Evolutionary conservation across 1,139 yeast genomes (phyloP).

Genomic region (Pneumocystis carinii): DNA sequence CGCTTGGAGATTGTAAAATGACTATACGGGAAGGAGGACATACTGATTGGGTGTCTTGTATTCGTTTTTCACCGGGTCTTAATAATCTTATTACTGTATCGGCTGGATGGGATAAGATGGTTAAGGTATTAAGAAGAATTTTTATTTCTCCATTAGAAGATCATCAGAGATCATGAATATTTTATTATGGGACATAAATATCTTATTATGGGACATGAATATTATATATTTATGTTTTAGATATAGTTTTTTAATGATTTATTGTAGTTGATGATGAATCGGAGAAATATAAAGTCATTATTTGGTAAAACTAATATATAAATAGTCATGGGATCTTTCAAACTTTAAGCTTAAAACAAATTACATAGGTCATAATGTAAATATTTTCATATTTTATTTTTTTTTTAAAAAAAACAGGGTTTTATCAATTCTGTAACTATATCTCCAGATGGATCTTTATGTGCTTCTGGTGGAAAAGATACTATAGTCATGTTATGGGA

Average conservation of each 20-base stretch:
- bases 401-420: slow-evolving; percentile 29
- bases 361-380: slow-evolving; percentile 86
- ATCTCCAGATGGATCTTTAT: slow-evolving; percentile 98
- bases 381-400: not conserved
- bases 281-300: slow-evolving; percentile 15
- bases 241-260: slow-evolving; percentile 67
- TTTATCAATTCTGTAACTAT: slow-evolving; percentile 94
- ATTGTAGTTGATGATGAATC: slow-evolving; percentile 15
- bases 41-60: slow-evolving; percentile 98
- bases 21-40: slow-evolving; percentile 69
- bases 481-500: slow-evolving; percentile 99
- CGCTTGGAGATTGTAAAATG: slow-evolving; percentile 95
- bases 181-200: slow-evolving; percentile 18
- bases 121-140: slow-evolving; percentile 62
- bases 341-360: slow-evolving; percentile 85
- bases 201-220: slow-evolving; percentile 19
- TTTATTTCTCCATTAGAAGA: not conserved
- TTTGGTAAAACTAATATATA: slow-evolving; percentile 24
- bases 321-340: slow-evolving; percentile 85
- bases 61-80: slow-evolving; percentile 78
- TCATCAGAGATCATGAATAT: too few relatives aligned
- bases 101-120: slow-evolving; percentile 98
- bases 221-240: slow-evolving; percentile 64
- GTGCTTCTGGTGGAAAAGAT: slow-evolving; percentile 99
- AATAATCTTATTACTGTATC: slow-evolving; percentile 62